A percentile compares a stretch with the other conserved stretches of the same genome.
phyloP scores from a whole-genome alignment of 208 protist species.

The Leishmania aethiopica region DNA sequence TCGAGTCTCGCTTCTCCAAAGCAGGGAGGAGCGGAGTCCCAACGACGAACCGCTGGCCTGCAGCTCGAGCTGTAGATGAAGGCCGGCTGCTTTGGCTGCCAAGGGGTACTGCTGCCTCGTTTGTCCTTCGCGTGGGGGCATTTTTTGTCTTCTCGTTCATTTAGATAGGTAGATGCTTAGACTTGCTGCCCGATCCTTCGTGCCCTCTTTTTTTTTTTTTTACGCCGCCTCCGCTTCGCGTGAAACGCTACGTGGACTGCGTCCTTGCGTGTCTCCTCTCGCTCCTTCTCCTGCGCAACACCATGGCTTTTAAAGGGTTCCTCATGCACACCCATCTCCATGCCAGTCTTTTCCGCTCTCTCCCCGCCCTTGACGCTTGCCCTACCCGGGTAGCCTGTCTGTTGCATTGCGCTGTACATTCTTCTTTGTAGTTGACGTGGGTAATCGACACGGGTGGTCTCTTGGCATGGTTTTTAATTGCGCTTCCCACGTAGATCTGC shows the following conservation, averaged over 20 bases:
- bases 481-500: too few species aligned
- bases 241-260: background rate
- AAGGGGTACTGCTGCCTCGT: too few species aligned
- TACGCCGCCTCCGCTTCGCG: background rate
- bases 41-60: conserved; percentile 19
- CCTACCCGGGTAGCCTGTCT: background rate
- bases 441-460: background rate
- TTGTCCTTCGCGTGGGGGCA: background rate
- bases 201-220: background rate
- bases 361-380: background rate
- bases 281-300: background rate
- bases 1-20: background rate
- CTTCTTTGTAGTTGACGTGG: background rate
- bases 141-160: conserved; percentile 6
- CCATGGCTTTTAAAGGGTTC: background rate
- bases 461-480: background rate
- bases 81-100: background rate
- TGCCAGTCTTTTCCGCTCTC: background rate
- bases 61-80: conserved; percentile 24
- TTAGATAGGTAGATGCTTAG: background rate
- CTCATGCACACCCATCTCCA: background rate
- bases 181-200: background rate
- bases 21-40: background rate
- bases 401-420: background rate
- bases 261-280: background rate